Percentiles rank a stretch among this genome's conserved stretches.
Evolutionary conservation across 129 eudicot species (phyloP).

Genomic region (Flaveria bidentis): DNA sequence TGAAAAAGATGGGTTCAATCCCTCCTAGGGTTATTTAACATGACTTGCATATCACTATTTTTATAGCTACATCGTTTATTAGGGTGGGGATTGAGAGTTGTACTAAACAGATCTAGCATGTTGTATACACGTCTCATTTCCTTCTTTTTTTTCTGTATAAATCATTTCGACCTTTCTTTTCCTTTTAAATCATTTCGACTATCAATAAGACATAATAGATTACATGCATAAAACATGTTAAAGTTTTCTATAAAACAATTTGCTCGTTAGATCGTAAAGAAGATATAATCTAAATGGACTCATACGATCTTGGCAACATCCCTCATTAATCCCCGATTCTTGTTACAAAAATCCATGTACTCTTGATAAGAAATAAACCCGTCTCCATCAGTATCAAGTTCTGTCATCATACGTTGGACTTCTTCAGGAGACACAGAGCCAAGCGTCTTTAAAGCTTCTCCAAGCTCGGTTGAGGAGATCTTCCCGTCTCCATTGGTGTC

Average conservation of each 20-base stretch:
- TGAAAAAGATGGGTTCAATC: too few relatives aligned
- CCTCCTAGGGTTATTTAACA: too few relatives aligned
- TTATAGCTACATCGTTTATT: too few relatives aligned
- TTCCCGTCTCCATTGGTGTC: constrained; percentile 82
- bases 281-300: neutral
- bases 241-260: neutral
- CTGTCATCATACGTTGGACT: constrained; percentile 69
- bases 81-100: too few relatives aligned
- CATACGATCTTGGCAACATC: constrained; percentile 86
- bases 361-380: constrained; percentile 80
- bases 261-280: neutral
- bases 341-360: constrained; percentile 60
- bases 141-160: neutral
- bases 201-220: neutral
- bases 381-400: constrained; percentile 78
- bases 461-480: constrained; percentile 83
- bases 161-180: neutral
- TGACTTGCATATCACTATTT: too few relatives aligned
- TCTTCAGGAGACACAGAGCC: constrained; percentile 72
- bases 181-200: neutral
- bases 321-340: constrained; percentile 71
- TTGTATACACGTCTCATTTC: too few relatives aligned
- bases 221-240: neutral
- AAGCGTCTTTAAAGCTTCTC: constrained; percentile 67
- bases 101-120: too few relatives aligned